Evolutionary conservation across 371 early-diverging fungal genomes (phyloP).

Genomic region (Lichtheimia ramosa): DNA sequence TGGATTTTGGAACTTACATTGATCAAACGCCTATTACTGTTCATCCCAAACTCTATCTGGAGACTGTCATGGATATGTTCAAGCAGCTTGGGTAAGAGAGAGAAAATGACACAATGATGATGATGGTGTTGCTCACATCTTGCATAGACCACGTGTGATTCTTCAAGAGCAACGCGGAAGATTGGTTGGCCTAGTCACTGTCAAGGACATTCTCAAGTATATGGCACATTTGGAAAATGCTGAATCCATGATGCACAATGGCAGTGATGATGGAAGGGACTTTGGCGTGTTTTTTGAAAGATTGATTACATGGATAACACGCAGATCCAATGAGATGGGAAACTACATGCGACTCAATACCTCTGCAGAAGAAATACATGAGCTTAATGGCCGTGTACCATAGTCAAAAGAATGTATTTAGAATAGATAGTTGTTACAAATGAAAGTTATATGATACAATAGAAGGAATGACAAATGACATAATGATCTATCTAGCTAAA

Average conservation of each 20-base stretch:
- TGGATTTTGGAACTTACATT: conserved; percentile 77
- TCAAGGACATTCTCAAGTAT: conserved; percentile 77
- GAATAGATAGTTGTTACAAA: no score
- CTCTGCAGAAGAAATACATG: conserved; percentile 16
- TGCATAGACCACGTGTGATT: conserved; percentile 67
- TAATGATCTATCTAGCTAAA: not conserved
- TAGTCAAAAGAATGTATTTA: not conserved
- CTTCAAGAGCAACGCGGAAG: conserved; percentile 69
- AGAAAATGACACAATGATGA: not conserved
- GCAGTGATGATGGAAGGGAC: not conserved
- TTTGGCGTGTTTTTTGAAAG: not conserved
- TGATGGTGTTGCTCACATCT: conserved; percentile 6
- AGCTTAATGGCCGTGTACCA: conserved; percentile 9
- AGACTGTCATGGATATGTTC: conserved; percentile 89
- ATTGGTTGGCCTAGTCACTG: conserved; percentile 73
- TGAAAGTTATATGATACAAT: no score
- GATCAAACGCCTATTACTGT: conserved; percentile 88
- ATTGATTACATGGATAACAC: not conserved
- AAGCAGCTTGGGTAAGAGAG: conserved; percentile 76
- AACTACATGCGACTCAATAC: conserved; percentile 9
- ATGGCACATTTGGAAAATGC: conserved; percentile 54
- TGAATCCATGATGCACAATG: not conserved
- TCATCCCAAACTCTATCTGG: conserved; percentile 77
- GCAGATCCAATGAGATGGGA: not conserved
- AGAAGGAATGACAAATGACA: no score